Evolutionary conservation across 2,329 filamentous ascomycete genomes (phyloP).

Genomic region (Lomentospora prolificans): DNA sequence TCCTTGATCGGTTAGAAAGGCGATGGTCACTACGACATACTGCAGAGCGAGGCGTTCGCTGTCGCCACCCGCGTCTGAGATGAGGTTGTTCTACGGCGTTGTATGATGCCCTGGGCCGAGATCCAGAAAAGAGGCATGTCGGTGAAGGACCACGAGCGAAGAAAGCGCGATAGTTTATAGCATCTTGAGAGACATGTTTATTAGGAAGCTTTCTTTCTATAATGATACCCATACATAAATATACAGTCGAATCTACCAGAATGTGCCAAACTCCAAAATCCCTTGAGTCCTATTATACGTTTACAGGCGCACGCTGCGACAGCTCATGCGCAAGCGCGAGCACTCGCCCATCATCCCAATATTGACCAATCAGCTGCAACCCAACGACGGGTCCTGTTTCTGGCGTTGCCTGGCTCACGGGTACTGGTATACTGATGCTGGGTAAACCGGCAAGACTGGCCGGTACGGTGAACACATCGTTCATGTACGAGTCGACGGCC

Average conservation of each 20-base stretch:
- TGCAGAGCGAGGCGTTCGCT: too few relatives aligned
- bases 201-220: too few relatives aligned
- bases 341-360: slow-evolving; percentile 61
- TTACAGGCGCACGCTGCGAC: slow-evolving; percentile 18
- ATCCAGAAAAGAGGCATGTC: too few relatives aligned
- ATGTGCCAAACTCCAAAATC: neutral
- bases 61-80: too few relatives aligned
- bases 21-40: too few relatives aligned
- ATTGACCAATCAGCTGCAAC: slow-evolving; percentile 73
- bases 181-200: too few relatives aligned
- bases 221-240: slow-evolving; percentile 8
- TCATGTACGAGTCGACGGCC: slow-evolving; percentile 72
- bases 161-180: too few relatives aligned
- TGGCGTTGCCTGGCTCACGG: slow-evolving; percentile 17
- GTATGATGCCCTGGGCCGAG: too few relatives aligned
- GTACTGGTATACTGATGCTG: slow-evolving; percentile 67
- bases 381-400: slow-evolving; percentile 34
- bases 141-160: neutral
- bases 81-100: too few relatives aligned
- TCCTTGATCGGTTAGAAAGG: slow-evolving; percentile 6
- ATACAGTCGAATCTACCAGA: neutral
- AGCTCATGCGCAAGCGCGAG: slow-evolving; percentile 46
- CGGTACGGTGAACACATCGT: slow-evolving; percentile 92
- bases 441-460: slow-evolving; percentile 87
- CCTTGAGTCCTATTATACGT: neutral